Base-by-base conservation (phyloP, 2,329 filamentous ascomycete species). In the Biscogniauxia marginata region DNA sequence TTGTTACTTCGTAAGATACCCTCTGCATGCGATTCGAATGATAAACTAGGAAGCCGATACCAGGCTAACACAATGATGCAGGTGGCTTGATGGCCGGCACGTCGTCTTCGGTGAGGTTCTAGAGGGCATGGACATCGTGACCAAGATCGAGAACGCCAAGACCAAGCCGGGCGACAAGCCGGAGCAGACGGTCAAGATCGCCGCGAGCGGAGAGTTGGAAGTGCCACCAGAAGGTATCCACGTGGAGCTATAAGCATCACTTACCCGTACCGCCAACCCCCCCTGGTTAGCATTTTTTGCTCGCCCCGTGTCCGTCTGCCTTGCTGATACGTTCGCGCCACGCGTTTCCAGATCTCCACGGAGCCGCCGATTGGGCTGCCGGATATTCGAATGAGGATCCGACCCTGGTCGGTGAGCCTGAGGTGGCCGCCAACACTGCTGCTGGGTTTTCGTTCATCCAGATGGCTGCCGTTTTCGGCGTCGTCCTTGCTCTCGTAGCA, bases 141-240 rank as follows among this genome's bases (percentile, higher is more conserved):
- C 89, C 70, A 85, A 86, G 80, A 91, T 95, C 68, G 87, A 95
- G 81, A 84, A 87, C 67, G 80, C 81, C 64, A 74, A 83, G 70
- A 93, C 89, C 72, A 75, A 73, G 62, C 66, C 79, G 46, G 83
- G 84, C 65, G 89, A 93, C 78, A 89, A 85, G 77, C 91, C 91
- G 23, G 71, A 73, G 60, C 76, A 86, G 77, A 71, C 80, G 19
- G 80, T 95, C 76, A 93, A 86, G 81, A 91, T 96, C 70, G 82
- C 74, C 73, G 90, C 92, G 84, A 91, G 88, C 77, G 91, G 91
- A 75, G 90, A 93, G 82, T 79, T 95, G 67, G 83, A 87, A 74
- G 87, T 93, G 65, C 88, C 90, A 73, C 80, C 85, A 81, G 91
- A 95, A 95, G 91, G 91, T 95, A 93, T 91, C 81, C 89, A 92